Percentiles rank a stretch among this genome's conserved stretches.
These are phyloP conservation scores for Phytophthora citrophthora DNA, from an alignment of 352 stramenopile genomes.

Conservation along the genomic window DNA sequence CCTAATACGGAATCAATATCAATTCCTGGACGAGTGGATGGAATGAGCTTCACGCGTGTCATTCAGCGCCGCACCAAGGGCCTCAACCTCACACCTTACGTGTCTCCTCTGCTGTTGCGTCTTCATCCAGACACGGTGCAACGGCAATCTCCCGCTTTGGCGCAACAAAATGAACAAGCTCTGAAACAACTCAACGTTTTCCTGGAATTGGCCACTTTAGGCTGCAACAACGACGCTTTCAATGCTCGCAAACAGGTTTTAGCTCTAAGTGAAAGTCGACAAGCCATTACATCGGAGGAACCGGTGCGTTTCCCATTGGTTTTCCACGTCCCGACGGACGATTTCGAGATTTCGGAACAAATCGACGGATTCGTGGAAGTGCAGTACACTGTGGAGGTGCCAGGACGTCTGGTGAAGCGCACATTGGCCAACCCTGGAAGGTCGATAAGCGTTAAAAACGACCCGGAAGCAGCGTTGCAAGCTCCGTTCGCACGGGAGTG, in stretches of 20 bases:
- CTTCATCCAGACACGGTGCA: slow-evolving; percentile 77
- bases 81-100: slow-evolving; percentile 67
- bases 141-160: slow-evolving; percentile 46
- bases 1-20: slow-evolving; percentile 2
- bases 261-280: slow-evolving; percentile 27
- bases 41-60: slow-evolving; percentile 15
- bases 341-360: slow-evolving; percentile 14
- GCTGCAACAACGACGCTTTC: slow-evolving; percentile 77
- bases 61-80: slow-evolving; percentile 29
- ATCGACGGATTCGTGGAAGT: slow-evolving; percentile 30
- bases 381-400: slow-evolving; percentile 61
- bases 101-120: slow-evolving; percentile 71
- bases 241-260: slow-evolving; percentile 60
- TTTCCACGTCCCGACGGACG: slow-evolving; percentile 55
- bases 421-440: slow-evolving; percentile 53
- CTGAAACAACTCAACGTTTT: slow-evolving; percentile 87
- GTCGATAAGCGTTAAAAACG: slow-evolving; percentile 21
- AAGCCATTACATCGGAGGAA: slow-evolving; percentile 12
- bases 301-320: slow-evolving; percentile 57
- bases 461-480: slow-evolving; percentile 41
- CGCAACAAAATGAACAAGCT: slow-evolving; percentile 67
- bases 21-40: slow-evolving; percentile 18
- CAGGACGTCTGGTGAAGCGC: slow-evolving; percentile 52
- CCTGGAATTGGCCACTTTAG: slow-evolving; percentile 61
- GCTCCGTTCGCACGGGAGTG: slow-evolving; percentile 68